phyloP scores from a whole-genome alignment of 2,329 filamentous ascomycete genomes.

The Diplodia seriata region DNA sequence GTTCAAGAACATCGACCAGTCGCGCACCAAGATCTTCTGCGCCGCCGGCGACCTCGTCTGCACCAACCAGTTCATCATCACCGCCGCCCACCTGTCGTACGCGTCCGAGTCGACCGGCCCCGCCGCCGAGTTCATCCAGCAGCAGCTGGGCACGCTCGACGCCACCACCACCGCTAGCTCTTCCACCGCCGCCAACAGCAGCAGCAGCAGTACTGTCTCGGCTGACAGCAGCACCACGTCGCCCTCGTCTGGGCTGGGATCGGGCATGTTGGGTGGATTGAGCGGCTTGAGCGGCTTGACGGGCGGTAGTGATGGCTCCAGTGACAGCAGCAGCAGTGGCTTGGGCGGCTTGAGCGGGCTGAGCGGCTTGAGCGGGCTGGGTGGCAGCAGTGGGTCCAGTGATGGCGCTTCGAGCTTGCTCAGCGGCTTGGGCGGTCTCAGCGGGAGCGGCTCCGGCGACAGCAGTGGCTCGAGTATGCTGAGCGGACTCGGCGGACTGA shows the following conservation, averaged over 20 bases:
- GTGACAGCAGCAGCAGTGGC: conserved; percentile 38
- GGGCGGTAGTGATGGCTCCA: conserved; percentile 1
- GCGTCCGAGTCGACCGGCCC: conserved; percentile 4
- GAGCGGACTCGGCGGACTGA: neutral
- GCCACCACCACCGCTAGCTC: neutral
- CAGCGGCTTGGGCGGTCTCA: conserved; percentile 38
- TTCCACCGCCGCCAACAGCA: conserved; percentile 62
- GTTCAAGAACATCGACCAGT: conserved; percentile 16
- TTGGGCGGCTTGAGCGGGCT: conserved; percentile 36
- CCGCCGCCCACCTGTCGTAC: conserved; percentile 23
- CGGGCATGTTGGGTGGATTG: neutral
- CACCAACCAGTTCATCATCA: conserved; percentile 21
- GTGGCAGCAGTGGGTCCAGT: conserved; percentile 35
- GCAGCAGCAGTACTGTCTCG: conserved; percentile 77
- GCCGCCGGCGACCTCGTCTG: conserved; percentile 25
- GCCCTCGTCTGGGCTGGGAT: conserved; percentile 71
- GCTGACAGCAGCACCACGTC: conserved; percentile 74
- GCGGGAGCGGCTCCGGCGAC: conserved; percentile 33
- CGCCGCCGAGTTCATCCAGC: conserved; percentile 20
- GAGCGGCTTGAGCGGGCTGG: conserved; percentile 37
- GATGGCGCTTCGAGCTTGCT: conserved; percentile 39
- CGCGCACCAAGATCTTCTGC: conserved; percentile 26
- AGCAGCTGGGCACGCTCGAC: conserved; percentile 3
- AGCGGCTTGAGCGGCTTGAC: neutral
- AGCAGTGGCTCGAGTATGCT: neutral